phyloP scores from a whole-genome alignment of 768 basidiomycete species.

The Tricholoma sp. region DNA sequence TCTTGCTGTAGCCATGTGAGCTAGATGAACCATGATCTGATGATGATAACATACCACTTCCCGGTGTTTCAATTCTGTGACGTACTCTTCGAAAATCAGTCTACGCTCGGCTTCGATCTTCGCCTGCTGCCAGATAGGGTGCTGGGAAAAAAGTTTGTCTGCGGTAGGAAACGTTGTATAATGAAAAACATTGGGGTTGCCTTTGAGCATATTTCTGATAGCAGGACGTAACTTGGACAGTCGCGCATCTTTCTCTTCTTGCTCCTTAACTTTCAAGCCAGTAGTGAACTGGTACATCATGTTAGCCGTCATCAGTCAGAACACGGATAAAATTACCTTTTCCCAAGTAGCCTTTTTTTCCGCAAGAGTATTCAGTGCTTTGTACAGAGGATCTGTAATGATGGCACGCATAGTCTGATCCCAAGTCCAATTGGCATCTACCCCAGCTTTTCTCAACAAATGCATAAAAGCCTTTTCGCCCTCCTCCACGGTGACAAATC shows the following conservation, averaged over 20 bases:
- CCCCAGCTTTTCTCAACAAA: conserved; percentile 82
- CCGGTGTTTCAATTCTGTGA: conserved; percentile 76
- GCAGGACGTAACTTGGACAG: conserved; percentile 85
- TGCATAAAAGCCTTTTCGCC: conserved; percentile 94
- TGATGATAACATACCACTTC: conserved; percentile 66
- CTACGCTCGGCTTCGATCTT: conserved; percentile 81
- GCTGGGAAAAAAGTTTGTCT: conserved; percentile 78
- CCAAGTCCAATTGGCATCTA: conserved; percentile 95
- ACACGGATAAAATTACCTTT: conserved; percentile 53
- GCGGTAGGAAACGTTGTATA: conserved; percentile 90
- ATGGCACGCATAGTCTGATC: conserved; percentile 97
- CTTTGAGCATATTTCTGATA: conserved; percentile 78
- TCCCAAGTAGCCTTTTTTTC: conserved; percentile 95
- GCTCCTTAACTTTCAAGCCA: conserved; percentile 72
- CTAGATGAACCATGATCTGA: not conserved
- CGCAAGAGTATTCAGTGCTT: conserved; percentile 85
- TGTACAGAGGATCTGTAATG: conserved; percentile 97
- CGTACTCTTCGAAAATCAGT: conserved; percentile 90
- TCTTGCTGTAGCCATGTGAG: conserved; percentile 52
- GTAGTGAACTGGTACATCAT: conserved; percentile 60
- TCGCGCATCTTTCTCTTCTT: conserved; percentile 80
- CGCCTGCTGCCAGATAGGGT: conserved; percentile 89
- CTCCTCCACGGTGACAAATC: conserved; percentile 81
- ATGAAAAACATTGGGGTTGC: conserved; percentile 84
- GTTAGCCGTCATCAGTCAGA: conserved; percentile 3